Evolutionary conservation across 148 eudicot species (phyloP).

Genomic region (Mesembryanthemum crystallinum): DNA sequence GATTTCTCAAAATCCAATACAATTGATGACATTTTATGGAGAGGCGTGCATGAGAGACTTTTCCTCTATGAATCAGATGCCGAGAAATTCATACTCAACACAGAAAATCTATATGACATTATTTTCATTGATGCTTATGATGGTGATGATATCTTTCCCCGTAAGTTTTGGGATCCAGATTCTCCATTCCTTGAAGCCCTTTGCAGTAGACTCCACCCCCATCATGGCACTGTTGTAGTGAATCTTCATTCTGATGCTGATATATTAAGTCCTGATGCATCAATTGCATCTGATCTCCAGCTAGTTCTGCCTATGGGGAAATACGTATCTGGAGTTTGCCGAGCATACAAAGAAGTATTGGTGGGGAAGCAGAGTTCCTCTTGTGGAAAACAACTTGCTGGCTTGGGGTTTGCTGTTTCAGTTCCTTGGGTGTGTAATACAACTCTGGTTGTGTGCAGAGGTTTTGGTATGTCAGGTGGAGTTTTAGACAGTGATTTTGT

Average conservation of each 20-base stretch:
- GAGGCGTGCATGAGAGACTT: slow-evolving; percentile 89
- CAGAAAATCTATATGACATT: slow-evolving; percentile 54
- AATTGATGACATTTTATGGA: slow-evolving; percentile 66
- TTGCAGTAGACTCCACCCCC: slow-evolving; percentile 58
- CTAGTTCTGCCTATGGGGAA: slow-evolving; percentile 57
- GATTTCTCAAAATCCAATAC: slow-evolving; percentile 34
- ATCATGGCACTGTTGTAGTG: slow-evolving; percentile 92
- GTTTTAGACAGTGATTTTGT: slow-evolving; percentile 37
- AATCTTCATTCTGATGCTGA: slow-evolving; percentile 84
- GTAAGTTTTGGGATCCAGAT: slow-evolving; percentile 76
- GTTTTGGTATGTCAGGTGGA: slow-evolving; percentile 33
- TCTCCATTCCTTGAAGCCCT: slow-evolving; percentile 75
- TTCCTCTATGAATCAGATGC: slow-evolving; percentile 77
- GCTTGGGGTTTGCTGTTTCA: slow-evolving; percentile 56
- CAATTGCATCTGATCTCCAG: slow-evolving; percentile 27
- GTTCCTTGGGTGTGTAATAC: slow-evolving; percentile 88
- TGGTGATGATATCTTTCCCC: slow-evolving; percentile 83
- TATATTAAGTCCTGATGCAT: slow-evolving; percentile 22
- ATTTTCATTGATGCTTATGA: slow-evolving; percentile 91
- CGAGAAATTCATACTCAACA: slow-evolving; percentile 62
- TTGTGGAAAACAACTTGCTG: slow-evolving; percentile 25
- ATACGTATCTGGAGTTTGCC: slow-evolving; percentile 58
- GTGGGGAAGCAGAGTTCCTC: slow-evolving; percentile 27
- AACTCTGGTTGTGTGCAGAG: slow-evolving; percentile 70
- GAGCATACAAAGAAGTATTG: slow-evolving; percentile 58